phyloP scores from a whole-genome alignment of 257 asterid genomes.

The Solanum virginianum region DNA sequence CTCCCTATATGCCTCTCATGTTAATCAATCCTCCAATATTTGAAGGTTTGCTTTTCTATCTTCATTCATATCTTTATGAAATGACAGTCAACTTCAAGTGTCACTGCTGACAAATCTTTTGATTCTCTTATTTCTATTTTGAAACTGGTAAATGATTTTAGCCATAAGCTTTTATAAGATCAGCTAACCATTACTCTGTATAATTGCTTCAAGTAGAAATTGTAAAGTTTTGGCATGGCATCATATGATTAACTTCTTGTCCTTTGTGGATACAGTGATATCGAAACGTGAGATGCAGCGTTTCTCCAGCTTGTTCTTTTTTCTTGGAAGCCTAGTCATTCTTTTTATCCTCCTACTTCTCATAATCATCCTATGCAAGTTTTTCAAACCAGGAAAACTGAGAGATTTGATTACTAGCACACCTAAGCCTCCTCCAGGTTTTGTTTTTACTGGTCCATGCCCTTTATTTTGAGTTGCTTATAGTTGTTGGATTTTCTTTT shows the following conservation, averaged over 20 bases:
- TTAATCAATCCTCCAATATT: not conserved
- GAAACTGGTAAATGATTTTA: no score
- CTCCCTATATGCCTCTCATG: not conserved
- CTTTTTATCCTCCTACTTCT: conserved; percentile 34
- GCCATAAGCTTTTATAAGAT: no score
- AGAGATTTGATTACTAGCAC: conserved; percentile 11
- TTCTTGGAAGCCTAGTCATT: conserved; percentile 42
- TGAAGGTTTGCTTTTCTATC: not conserved
- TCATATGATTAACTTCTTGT: not conserved
- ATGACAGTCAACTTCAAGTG: no score
- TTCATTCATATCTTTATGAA: no score
- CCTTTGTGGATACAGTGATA: conserved; percentile 12
- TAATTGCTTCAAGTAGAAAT: no score
- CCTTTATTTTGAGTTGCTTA: not conserved
- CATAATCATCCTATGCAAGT: conserved; percentile 22
- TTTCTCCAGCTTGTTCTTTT: conserved; percentile 27
- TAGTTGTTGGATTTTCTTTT: not conserved
- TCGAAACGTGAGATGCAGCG: conserved; percentile 14
- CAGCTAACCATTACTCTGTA: no score
- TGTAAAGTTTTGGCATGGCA: not conserved
- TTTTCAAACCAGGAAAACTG: conserved; percentile 13
- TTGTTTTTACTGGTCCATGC: conserved; percentile 7
- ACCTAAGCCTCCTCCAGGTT: conserved; percentile 29
- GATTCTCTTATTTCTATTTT: no score
- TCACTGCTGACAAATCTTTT: no score